A percentile compares a stretch with the other conserved stretches of the same genome.
phyloP scores from a whole-genome alignment of 192 early-diverging fungal species.

The Backusella westeae region DNA sequence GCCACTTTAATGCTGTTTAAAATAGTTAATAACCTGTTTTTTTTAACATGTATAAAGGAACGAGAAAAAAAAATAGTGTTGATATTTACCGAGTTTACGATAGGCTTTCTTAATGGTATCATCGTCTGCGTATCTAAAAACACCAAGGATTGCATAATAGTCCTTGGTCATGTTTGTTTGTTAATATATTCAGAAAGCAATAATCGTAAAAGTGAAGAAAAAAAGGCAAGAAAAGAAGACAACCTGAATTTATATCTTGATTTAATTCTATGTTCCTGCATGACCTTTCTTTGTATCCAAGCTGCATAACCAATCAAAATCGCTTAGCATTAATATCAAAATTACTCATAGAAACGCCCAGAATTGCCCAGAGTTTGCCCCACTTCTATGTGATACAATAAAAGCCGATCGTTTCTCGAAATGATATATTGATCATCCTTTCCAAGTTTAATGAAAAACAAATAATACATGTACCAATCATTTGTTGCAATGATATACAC shows the following conservation, averaged over 20 bases:
- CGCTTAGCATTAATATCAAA: not conserved
- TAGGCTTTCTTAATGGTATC: slow-evolving; percentile 81
- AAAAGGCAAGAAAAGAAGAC: not conserved
- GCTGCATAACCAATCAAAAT: not conserved
- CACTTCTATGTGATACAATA: not conserved
- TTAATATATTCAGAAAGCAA: not conserved
- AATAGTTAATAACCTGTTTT: not conserved
- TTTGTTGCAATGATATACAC: too few species aligned
- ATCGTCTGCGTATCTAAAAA: slow-evolving; percentile 76
- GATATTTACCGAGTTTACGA: slow-evolving; percentile 49
- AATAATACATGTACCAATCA: too few species aligned
- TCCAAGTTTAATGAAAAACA: too few species aligned
- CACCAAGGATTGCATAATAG: slow-evolving; percentile 90
- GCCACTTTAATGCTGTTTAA: slow-evolving; percentile 69
- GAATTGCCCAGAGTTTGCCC: not conserved
- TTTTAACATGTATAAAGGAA: not conserved
- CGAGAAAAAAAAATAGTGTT: not conserved
- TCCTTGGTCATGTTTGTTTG: slow-evolving; percentile 75
- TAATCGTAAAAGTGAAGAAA: not conserved
- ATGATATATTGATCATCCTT: too few species aligned
- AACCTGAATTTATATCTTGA: not conserved
- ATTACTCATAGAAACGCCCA: not conserved
- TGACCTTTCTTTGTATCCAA: not conserved
- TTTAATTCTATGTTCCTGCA: not conserved
- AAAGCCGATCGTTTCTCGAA: not conserved